These are phyloP conservation scores for Blepharisma japonicum DNA, from an alignment of 73 alveolate species.

Conservation along the genomic window DNA sequence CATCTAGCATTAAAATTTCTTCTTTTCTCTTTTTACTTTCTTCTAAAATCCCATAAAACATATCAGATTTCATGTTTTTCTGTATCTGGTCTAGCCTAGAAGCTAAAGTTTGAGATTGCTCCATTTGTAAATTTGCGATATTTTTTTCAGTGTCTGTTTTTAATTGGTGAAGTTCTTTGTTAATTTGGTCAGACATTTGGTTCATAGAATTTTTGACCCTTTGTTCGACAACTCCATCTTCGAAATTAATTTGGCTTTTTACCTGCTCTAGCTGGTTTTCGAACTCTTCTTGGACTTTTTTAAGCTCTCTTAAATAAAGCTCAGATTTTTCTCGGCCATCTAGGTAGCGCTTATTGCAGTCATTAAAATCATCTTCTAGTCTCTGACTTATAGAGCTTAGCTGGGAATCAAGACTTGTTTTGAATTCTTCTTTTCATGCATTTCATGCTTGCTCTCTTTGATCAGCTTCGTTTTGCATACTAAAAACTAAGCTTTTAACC, in stretches of 20 bases:
- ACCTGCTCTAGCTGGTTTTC: slow-evolving; percentile 7
- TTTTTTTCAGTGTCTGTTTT: neutral
- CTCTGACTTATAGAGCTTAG: neutral
- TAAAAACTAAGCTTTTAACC: neutral
- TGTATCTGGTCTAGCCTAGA: neutral
- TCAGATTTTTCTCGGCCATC: slow-evolving; percentile 17
- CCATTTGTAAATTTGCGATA: neutral
- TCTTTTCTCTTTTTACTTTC: neutral
- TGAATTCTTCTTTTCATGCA: slow-evolving; percentile 1
- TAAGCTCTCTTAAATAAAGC: neutral
- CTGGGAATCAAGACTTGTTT: neutral
- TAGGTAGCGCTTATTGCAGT: neutral
- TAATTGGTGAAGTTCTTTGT: neutral
- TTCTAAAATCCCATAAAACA: neutral
- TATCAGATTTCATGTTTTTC: neutral
- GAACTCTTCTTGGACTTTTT: neutral
- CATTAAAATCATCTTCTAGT: neutral
- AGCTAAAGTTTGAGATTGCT: neutral
- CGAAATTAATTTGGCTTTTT: neutral
- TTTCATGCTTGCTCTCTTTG: neutral
- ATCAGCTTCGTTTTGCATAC: neutral
- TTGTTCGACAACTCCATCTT: slow-evolving; percentile 14
- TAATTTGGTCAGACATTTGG: neutral
- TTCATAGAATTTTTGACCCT: slow-evolving; percentile 10
- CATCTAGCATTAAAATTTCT: neutral